Evolutionary conservation across 768 basidiomycete genomes (phyloP).

Genomic region (Crassisporium funariophilum): DNA sequence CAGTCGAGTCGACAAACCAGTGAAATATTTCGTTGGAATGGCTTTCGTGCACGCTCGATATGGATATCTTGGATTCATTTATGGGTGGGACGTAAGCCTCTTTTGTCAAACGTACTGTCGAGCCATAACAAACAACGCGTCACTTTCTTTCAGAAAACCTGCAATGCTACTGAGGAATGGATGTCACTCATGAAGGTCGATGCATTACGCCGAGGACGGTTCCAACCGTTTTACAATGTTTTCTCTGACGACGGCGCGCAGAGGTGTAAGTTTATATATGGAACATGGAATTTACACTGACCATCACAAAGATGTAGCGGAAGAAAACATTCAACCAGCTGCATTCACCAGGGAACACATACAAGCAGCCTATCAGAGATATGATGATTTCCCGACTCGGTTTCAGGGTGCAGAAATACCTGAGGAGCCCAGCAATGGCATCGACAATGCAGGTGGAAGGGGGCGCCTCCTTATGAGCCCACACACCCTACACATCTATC

Average conservation of each 20-base stretch:
- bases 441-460: conserved; percentile 16
- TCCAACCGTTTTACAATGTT: conserved; percentile 54
- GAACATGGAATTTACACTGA: too few relatives aligned
- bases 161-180: conserved; percentile 45
- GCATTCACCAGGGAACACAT: conserved; percentile 8
- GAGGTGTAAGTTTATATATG: conserved; percentile 34
- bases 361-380: not conserved
- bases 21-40: conserved; percentile 53
- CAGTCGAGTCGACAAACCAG: conserved; percentile 5
- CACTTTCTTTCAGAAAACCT: conserved; percentile 33
- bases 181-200: conserved; percentile 45
- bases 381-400: not conserved
- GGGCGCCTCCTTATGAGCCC: conserved; percentile 44
- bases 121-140: not conserved
- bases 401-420: conserved; percentile 8
- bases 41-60: conserved; percentile 42
- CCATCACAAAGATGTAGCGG: conserved; percentile 36
- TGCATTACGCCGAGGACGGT: conserved; percentile 37
- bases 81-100: conserved; percentile 50
- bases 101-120: not conserved
- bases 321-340: conserved; percentile 34
- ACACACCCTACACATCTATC: conserved; percentile 43
- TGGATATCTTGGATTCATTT: conserved; percentile 45
- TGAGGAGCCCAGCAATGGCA: conserved; percentile 4
- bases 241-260: conserved; percentile 35